Conservation (phyloP, 441 rosid species). For the Breynia disticha region DNA sequence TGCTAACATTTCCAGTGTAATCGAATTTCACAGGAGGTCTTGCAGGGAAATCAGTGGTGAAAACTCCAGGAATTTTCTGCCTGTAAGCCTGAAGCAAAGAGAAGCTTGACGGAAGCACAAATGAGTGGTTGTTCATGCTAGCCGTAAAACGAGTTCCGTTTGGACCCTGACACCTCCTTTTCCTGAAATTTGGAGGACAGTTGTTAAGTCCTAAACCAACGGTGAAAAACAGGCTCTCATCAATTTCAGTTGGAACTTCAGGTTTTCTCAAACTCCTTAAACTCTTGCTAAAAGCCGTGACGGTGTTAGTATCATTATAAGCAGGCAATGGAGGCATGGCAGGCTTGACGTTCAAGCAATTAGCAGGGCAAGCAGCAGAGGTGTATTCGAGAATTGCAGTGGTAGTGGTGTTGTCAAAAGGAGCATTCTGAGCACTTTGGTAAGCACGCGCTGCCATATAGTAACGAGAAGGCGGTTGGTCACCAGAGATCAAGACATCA, state of each 20-base stretch:
- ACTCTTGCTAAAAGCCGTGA: conserved; percentile 40
- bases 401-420: conserved; percentile 75
- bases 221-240: conserved; percentile 58
- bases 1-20: conserved; percentile 80
- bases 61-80: conserved; percentile 51
- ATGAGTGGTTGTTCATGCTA: conserved; percentile 79
- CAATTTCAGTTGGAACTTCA: conserved; percentile 59
- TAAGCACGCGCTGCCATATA: conserved; percentile 73
- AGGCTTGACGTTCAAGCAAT: conserved; percentile 29
- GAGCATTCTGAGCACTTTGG: conserved; percentile 57
- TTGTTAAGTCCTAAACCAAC: conserved; percentile 64
- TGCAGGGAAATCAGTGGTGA: conserved; percentile 75
- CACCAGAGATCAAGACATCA: conserved; percentile 63
- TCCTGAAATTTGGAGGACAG: conserved; percentile 43
- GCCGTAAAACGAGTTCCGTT: conserved; percentile 83
- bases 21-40: conserved; percentile 58
- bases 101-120: conserved; percentile 53
- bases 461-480: conserved; percentile 55
- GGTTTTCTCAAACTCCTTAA: conserved; percentile 42
- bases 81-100: conserved; percentile 71
- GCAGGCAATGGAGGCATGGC: conserved; percentile 52
- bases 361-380: conserved; percentile 32
- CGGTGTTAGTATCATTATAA: conserved; percentile 62
- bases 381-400: conserved; percentile 80
- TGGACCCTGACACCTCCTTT: conserved; percentile 54